A percentile compares a stretch with the other conserved stretches of the same genome.
These are phyloP conservation scores for Agrocybe praecox DNA, from an alignment of 768 basidiomycete genomes.

Conservation along the genomic window DNA sequence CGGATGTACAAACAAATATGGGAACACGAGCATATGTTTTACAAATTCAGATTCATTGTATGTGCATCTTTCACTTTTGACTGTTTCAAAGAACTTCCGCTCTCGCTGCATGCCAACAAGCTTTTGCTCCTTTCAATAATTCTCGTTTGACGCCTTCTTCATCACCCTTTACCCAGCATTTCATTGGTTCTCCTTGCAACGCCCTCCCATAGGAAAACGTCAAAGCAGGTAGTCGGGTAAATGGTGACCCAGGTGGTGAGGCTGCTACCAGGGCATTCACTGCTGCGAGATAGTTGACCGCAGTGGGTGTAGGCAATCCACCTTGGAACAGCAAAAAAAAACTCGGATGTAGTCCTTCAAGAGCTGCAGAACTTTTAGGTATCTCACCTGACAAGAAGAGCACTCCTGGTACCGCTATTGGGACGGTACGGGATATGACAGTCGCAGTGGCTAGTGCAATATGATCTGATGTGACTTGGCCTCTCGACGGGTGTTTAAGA, in stretches of 20 bases:
- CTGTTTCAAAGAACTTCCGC: conserved; percentile 26
- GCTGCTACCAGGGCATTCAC: conserved; percentile 39
- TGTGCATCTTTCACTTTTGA: background rate
- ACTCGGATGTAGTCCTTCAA: background rate
- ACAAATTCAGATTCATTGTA: background rate
- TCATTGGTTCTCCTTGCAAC: conserved; percentile 51
- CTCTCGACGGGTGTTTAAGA: conserved; percentile 40
- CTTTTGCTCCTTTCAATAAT: conserved; percentile 44
- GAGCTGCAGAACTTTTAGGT: background rate
- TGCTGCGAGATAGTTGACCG: conserved; percentile 42
- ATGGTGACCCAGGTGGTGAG: conserved; percentile 32
- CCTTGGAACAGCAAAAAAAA: conserved; percentile 27
- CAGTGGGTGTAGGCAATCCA: conserved; percentile 42
- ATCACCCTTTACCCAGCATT: conserved; percentile 48
- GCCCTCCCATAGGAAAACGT: conserved; percentile 54
- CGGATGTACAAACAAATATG: background rate
- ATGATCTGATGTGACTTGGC: conserved; percentile 35
- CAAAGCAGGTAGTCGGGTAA: conserved; percentile 42
- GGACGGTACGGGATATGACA: conserved; percentile 45
- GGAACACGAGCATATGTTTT: background rate
- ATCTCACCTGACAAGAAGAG: conserved; percentile 50
- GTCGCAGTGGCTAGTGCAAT: conserved; percentile 49
- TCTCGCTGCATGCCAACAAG: conserved; percentile 42
- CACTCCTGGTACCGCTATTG: conserved; percentile 47
- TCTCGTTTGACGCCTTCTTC: conserved; percentile 37